Base-by-base conservation (phyloP, 2,329 filamentous ascomycete species). In the Hypocrella siamensis region DNA sequence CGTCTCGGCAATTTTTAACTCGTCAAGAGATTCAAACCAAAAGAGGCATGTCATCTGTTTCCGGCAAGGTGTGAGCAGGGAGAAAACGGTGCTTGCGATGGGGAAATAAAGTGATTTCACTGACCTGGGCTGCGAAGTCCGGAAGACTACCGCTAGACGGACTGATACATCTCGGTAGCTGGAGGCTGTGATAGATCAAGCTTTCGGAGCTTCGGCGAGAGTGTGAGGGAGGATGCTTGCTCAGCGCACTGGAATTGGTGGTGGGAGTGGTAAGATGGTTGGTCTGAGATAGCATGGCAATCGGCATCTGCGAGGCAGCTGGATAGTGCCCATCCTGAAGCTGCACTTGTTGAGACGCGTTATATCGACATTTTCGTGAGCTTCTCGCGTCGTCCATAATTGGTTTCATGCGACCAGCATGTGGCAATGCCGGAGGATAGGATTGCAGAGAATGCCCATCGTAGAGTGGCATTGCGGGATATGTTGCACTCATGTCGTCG, bases 11-110 rank as follows among this genome's bases (percentile, higher is more conserved):
- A 72, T 67, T 42, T 79, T 71, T 12, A 96, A 61, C 16, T 79
- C 79, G n/a, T 79, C 69, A 27, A 81, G 79, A 12, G 79, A 80
- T 55, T 96, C 86, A 51, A 96, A 96, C 88, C 90, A 96, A 59
- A 96, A 94, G 11, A 98, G 66, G 49, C 88, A 94, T 10, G 88
- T 93, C 55, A 96, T 82, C 82, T 93, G 46, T 14, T 7, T 11
- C 7, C 25, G 4, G 25, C 11, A 11, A 26, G n/a, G 7, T 4
- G 25, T 18, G 11, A 26, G 19, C 2, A 9, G 22, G 16, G 12
- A 27, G 7, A 21, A 32, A 8, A 9, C 7, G 12, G 18, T 21
- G 3, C 15, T 15, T 6, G 25, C 25, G 7, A 14, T 12, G 19
- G 5, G 6, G 18, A 6, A 15, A 25, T 9, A 10, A 12, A 19